These are phyloP conservation scores for grape (Vitis vinifera) DNA, from an alignment of 164 flowering plant species.

Conservation along the genomic window DNA sequence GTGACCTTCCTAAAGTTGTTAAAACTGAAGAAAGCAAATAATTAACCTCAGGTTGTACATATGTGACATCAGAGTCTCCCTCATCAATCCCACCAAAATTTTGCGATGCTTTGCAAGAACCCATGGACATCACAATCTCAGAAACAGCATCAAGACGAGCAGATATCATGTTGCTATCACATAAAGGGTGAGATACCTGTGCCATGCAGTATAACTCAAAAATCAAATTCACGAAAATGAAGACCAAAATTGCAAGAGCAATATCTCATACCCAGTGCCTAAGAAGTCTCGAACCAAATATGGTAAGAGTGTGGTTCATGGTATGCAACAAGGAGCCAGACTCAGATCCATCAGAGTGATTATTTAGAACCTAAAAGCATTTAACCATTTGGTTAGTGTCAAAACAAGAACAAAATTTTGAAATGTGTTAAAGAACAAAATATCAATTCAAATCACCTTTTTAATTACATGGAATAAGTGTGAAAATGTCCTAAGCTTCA, in stretches of 20 bases:
- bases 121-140: slow-evolving; percentile 82
- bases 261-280: slow-evolving; percentile 82
- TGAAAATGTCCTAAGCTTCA: no score
- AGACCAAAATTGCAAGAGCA: not conserved
- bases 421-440: not conserved
- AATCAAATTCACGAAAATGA: slow-evolving; percentile 8
- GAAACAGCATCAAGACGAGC: slow-evolving; percentile 96
- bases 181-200: slow-evolving; percentile 90
- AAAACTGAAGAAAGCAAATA: slow-evolving; percentile 66
- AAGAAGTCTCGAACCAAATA: slow-evolving; percentile 88
- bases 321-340: slow-evolving; percentile 73
- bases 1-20: slow-evolving; percentile 56
- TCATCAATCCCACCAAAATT: slow-evolving; percentile 22
- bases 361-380: slow-evolving; percentile 55
- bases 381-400: not conserved
- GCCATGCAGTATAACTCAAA: slow-evolving; percentile 21
- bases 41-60: slow-evolving; percentile 34
- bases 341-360: slow-evolving; percentile 77
- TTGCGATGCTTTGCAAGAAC: slow-evolving; percentile 30
- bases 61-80: slow-evolving; percentile 26
- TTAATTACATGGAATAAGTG: no score
- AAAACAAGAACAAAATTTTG: not conserved
- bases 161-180: slow-evolving; percentile 73
- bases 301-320: slow-evolving; percentile 78
- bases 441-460: not conserved